Evolutionary conservation across 106 monocot genomes (phyloP).

Genomic region (Gastrodia elata): DNA sequence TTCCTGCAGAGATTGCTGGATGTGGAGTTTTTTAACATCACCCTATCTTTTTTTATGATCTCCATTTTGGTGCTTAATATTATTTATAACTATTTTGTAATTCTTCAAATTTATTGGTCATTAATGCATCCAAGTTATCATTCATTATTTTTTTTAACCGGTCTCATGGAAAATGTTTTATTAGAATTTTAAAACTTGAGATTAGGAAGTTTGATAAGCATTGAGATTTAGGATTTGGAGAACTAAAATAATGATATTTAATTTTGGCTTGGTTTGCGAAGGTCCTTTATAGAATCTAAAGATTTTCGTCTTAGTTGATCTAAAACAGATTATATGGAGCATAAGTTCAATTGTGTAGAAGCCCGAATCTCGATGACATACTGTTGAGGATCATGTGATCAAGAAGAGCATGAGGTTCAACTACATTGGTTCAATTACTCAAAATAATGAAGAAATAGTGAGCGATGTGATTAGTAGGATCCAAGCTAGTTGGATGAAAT

Average conservation of each 20-base stretch:
- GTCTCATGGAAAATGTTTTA: background rate
- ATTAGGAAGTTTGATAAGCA: background rate
- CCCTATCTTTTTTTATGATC: background rate
- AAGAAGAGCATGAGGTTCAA: no score
- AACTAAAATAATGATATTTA: background rate
- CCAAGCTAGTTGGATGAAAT: no score
- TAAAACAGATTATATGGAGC: background rate
- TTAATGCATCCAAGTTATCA: background rate
- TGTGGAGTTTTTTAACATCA: background rate
- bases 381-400: background rate
- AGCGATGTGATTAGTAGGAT: no score
- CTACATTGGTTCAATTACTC: no score
- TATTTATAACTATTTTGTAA: background rate
- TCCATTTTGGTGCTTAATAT: background rate
- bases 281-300: background rate
- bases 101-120: background rate
- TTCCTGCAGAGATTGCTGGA: no score
- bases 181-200: background rate
- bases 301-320: background rate
- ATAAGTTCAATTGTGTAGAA: background rate
- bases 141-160: background rate
- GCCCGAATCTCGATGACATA: background rate
- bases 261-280: background rate
- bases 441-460: no score
- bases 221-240: no score